Conservation (phyloP, 768 basidiomycete genomes). For the Amyloporia xantha region DNA sequence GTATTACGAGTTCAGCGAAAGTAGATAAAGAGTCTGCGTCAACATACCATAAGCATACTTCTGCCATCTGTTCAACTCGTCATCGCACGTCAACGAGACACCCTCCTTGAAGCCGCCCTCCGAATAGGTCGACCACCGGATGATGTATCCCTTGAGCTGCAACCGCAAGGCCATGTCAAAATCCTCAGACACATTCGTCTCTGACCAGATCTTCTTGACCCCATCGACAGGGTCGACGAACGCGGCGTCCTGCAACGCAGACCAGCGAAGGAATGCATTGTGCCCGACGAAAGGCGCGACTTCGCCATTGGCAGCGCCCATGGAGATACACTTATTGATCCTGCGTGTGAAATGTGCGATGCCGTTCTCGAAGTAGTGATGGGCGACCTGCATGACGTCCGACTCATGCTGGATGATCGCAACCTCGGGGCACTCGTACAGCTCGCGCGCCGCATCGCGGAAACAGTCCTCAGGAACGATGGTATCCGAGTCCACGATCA, state of each 20-base stretch:
- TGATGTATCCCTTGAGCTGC: slow-evolving; percentile 59
- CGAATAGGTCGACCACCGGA: slow-evolving; percentile 83
- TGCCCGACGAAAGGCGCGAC: slow-evolving; percentile 83
- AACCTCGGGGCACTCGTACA: slow-evolving; percentile 74
- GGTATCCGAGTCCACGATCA: slow-evolving; percentile 79
- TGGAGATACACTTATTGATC: slow-evolving; percentile 78
- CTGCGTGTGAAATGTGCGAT: slow-evolving; percentile 84
- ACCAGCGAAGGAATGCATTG: slow-evolving; percentile 88
- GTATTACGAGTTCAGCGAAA: slow-evolving; percentile 1
- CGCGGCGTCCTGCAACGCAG: slow-evolving; percentile 80
- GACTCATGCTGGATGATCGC: slow-evolving; percentile 90
- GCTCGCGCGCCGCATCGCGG: slow-evolving; percentile 82
- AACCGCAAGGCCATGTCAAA: slow-evolving; percentile 76
- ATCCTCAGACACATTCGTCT: slow-evolving; percentile 76
- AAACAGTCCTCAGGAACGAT: slow-evolving; percentile 85
- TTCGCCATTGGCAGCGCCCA: slow-evolving; percentile 77
- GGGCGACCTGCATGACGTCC: slow-evolving; percentile 88
- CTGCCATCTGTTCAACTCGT: slow-evolving; percentile 90
- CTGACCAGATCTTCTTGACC: slow-evolving; percentile 73
- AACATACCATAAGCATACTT: slow-evolving; percentile 71
- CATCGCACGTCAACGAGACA: slow-evolving; percentile 82
- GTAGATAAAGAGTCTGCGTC: background rate
- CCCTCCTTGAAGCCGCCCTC: slow-evolving; percentile 88
- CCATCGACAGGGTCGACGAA: slow-evolving; percentile 63
- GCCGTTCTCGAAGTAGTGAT: slow-evolving; percentile 89